Conservation (phyloP, 495 filamentous ascomycete genomes). For the Aspergillus coremiiformis region DNA sequence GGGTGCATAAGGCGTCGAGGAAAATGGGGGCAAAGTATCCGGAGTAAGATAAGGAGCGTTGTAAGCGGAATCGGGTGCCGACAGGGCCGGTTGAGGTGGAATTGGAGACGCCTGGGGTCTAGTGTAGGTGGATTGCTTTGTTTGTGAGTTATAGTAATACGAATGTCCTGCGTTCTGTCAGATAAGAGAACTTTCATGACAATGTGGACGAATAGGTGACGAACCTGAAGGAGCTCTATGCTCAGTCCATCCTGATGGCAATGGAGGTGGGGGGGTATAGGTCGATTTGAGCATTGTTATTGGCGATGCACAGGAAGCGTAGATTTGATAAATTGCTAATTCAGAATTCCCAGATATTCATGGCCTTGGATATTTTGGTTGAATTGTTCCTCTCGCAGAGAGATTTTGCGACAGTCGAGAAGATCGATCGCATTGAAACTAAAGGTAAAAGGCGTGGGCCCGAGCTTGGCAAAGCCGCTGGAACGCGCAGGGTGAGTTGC, state of each 20-base stretch:
- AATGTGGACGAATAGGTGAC: slow-evolving; percentile 8
- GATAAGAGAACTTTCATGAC: slow-evolving; percentile 3
- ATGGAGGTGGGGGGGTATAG: slow-evolving; percentile 43
- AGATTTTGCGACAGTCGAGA: slow-evolving; percentile 12
- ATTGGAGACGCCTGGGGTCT: slow-evolving; percentile 46
- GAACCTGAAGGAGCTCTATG: slow-evolving; percentile 80
- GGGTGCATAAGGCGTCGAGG: slow-evolving; percentile 36
- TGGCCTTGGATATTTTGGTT: background rate
- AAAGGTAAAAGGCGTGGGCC: slow-evolving; percentile 28
- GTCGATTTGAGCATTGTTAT: slow-evolving; percentile 38
- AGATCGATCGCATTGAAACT: slow-evolving; percentile 21
- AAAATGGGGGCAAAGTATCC: slow-evolving; percentile 34
- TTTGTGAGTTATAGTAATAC: slow-evolving; percentile 84
- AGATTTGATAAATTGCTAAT: background rate
- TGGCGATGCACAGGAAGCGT: background rate
- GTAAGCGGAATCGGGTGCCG: slow-evolving; percentile 14
- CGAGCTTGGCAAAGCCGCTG: slow-evolving; percentile 40
- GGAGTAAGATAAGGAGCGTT: slow-evolving; percentile 24
- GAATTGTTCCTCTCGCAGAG: background rate
- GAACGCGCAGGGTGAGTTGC: slow-evolving; percentile 44
- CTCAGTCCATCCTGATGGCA: slow-evolving; percentile 82
- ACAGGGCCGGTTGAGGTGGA: slow-evolving; percentile 23
- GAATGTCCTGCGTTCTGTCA: slow-evolving; percentile 52
- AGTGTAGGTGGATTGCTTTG: slow-evolving; percentile 81
- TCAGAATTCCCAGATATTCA: background rate